Base-by-base conservation (phyloP, 1,284 basidiomycete species). In the Moniliella sp. region DNA sequence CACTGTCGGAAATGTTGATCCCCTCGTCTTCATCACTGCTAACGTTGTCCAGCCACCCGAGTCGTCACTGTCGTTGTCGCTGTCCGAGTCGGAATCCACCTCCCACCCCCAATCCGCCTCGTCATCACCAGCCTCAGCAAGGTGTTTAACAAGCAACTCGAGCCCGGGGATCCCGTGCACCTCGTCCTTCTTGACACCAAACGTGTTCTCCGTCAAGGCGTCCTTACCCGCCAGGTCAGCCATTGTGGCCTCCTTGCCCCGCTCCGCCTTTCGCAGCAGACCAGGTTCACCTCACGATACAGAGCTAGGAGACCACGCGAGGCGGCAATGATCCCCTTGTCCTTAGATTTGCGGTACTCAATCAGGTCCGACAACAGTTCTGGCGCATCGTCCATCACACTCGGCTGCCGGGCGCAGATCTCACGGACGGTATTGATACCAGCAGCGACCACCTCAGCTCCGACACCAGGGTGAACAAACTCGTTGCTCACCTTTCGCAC, bases 391-490 rank as follows among this genome's bases (percentile, higher is more conserved):
- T 37, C 35, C 28, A 26, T 32, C 13, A 32, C 32, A 10, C 32
- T 28, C 4, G 88, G 83, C 59, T 99, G 91, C 18, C 88, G 64
- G 25, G 77, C 65, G 57, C 82, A 93, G 15, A 97, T 75, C 62
- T 97, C 88, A 23, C 84, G 70, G 28, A 97, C 81, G 13, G 82
- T 72, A 58, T 99, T 99, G 50, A 99, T 67, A 21, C 91, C 91
- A 0, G 88, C 91, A 0, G 86, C 76, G 35, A 94, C 79, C 48
- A 97, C 84, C 62, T 97, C 86, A 41, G 75, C 71, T 2, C 82
- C 81, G 3, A 97, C 91, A 39, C 91, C 91, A 0, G 88, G 88
- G 62, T 97, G 88, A 2, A 99, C 79, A 49, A 99, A 99, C 54
- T 93, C 83, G 49, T 80, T 75, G 0, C 86, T 81, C 33, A 99